phyloP scores from a whole-genome alignment of 2,329 filamentous ascomycete genomes.

The Sclerotinia minor region DNA sequence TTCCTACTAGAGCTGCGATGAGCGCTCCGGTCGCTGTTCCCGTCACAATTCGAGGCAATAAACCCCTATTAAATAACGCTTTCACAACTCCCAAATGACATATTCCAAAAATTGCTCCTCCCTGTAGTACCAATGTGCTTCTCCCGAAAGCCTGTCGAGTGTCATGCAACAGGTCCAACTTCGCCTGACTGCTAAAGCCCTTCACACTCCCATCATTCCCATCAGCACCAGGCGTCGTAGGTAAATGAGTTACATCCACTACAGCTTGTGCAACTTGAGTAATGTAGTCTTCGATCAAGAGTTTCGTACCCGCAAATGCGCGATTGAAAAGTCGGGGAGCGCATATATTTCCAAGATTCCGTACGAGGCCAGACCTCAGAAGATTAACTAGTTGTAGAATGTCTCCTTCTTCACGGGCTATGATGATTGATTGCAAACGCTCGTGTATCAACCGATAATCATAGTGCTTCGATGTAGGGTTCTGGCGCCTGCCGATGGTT shows the following conservation, averaged over 20 bases:
- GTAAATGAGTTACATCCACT: conserved; percentile 69
- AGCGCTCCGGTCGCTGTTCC: conserved; percentile 88
- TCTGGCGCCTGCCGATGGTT: conserved; percentile 65
- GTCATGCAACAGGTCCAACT: conserved; percentile 83
- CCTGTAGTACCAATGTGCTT: conserved; percentile 82
- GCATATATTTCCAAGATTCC: conserved; percentile 91
- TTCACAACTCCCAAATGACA: conserved; percentile 91
- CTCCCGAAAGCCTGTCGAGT: conserved; percentile 85
- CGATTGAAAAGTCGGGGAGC: conserved; percentile 78
- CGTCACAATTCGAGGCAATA: conserved; percentile 86
- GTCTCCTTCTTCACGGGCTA: conserved; percentile 69
- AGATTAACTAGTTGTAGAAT: conserved; percentile 75
- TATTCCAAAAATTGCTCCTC: conserved; percentile 86
- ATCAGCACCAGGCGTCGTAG: conserved; percentile 52
- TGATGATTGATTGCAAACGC: conserved; percentile 68
- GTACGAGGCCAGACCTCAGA: conserved; percentile 73
- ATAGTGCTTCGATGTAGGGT: conserved; percentile 77
- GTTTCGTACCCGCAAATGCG: conserved; percentile 85
- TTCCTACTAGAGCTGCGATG: conserved; percentile 83
- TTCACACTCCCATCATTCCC: conserved; percentile 44
- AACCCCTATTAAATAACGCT: conserved; percentile 74
- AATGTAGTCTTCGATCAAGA: conserved; percentile 88
- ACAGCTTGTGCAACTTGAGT: conserved; percentile 80
- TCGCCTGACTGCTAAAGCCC: conserved; percentile 51
- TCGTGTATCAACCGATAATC: conserved; percentile 83